Evolutionary conservation across 2,329 filamentous ascomycete genomes (phyloP).

Genomic region (Escovopsis sp.): DNA sequence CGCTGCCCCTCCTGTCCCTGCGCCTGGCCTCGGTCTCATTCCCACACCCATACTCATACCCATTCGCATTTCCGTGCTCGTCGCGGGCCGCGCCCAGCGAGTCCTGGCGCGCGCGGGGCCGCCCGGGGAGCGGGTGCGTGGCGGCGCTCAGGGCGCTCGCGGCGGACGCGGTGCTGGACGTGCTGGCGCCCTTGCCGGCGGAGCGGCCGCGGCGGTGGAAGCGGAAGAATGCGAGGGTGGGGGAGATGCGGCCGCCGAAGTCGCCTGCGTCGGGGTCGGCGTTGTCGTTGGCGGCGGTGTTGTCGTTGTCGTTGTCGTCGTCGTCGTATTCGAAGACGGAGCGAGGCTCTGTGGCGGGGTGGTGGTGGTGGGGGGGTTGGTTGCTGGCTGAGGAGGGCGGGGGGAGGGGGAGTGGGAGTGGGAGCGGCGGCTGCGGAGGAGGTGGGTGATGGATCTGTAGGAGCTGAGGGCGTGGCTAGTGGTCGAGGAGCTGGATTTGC

Average conservation of each 20-base stretch:
- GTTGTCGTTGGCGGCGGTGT: neutral
- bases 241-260: slow-evolving; percentile 7
- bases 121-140: too few species aligned
- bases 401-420: too few species aligned
- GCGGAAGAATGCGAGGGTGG: slow-evolving; percentile 26
- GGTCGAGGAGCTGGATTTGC: slow-evolving; percentile 1
- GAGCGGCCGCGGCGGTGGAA: slow-evolving; percentile 22
- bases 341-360: slow-evolving; percentile 16
- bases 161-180: neutral
- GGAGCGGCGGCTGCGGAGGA: neutral
- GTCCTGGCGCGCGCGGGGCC: too few species aligned
- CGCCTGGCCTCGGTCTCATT: too few species aligned
- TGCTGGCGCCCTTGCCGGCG: neutral
- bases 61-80: too few species aligned
- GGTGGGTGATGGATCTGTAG: neutral
- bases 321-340: slow-evolving; percentile 36
- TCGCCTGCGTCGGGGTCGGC: neutral
- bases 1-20: too few species aligned
- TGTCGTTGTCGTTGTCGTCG: slow-evolving; percentile 17
- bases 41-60: too few species aligned
- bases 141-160: too few species aligned
- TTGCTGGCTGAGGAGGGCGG: neutral
- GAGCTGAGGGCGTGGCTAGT: neutral
- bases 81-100: too few species aligned
- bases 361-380: slow-evolving; percentile 6